A percentile compares a stretch with the other conserved stretches of the same genome.
phyloP scores from a whole-genome alignment of 2,329 filamentous ascomycete species.

The Aspergillus carbonarius region DNA sequence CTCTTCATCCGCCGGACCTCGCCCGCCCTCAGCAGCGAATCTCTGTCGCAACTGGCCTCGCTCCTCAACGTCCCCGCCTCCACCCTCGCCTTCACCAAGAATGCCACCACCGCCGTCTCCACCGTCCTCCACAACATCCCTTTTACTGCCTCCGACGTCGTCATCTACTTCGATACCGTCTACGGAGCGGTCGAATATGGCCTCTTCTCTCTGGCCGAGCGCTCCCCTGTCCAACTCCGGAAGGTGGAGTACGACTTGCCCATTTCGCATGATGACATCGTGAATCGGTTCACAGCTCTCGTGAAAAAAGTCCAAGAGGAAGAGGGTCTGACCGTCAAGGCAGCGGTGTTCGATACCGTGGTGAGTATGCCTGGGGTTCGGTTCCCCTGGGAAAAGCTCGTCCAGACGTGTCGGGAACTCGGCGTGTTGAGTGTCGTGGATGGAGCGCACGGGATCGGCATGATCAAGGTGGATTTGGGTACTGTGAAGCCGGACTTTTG shows the following conservation, averaged over 20 bases:
- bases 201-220: constrained; percentile 70
- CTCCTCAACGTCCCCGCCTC: constrained; percentile 65
- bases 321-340: constrained; percentile 61
- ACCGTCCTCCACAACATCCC: constrained; percentile 73
- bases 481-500: constrained; percentile 79
- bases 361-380: constrained; percentile 74
- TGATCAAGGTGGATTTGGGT: constrained; percentile 68
- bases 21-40: constrained; percentile 61
- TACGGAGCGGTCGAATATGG: constrained; percentile 77
- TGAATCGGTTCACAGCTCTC: constrained; percentile 59
- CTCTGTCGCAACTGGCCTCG: constrained; percentile 63
- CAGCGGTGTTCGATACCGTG: constrained; percentile 78
- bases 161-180: constrained; percentile 74
- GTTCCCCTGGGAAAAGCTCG: constrained; percentile 73
- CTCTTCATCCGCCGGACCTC: constrained; percentile 71
- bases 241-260: constrained; percentile 68
- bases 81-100: constrained; percentile 73
- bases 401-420: constrained; percentile 62
- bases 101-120: constrained; percentile 71
- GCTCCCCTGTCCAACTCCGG: constrained; percentile 49
- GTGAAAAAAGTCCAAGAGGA: constrained; percentile 53
- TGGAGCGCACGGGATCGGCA: constrained; percentile 80
- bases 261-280: constrained; percentile 65
- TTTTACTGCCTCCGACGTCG: constrained; percentile 68
- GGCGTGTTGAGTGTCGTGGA: constrained; percentile 75